These are phyloP conservation scores for Lumnitzera racemosa DNA, from an alignment of 345 rosid species.

Conservation along the genomic window DNA sequence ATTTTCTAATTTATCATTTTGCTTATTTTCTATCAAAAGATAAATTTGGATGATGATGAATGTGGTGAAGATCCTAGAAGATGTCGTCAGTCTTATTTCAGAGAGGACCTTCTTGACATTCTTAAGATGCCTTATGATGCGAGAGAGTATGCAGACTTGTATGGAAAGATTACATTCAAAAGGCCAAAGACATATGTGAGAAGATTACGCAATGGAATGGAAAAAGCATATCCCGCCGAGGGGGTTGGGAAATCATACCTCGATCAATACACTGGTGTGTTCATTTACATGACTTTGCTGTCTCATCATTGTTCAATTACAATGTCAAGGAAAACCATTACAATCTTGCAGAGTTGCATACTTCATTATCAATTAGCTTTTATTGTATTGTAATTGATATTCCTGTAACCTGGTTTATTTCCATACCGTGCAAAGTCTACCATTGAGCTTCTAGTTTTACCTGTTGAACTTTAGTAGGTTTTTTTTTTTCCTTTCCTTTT, in stretches of 20 bases:
- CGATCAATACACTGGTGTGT: conserved; percentile 37
- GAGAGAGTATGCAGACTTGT: conserved; percentile 27
- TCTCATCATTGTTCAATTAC: not conserved
- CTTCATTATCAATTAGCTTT: too few relatives aligned
- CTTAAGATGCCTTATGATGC: conserved; percentile 44
- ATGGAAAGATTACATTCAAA: conserved; percentile 8
- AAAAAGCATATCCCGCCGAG: conserved; percentile 4
- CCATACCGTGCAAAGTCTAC: too few relatives aligned
- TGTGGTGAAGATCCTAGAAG: conserved; percentile 3
- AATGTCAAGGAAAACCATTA: not conserved
- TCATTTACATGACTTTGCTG: not conserved
- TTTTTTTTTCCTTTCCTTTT: too few relatives aligned
- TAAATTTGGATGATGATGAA: conserved; percentile 15
- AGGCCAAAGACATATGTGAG: conserved; percentile 15
- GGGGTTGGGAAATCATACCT: conserved; percentile 37
- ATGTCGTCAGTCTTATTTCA: conserved; percentile 25
- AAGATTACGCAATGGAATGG: conserved; percentile 32
- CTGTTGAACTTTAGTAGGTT: too few relatives aligned
- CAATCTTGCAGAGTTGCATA: too few relatives aligned
- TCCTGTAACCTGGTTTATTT: too few relatives aligned
- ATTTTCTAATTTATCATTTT: not conserved
- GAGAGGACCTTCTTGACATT: conserved; percentile 34
- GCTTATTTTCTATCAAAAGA: conserved; percentile 11
- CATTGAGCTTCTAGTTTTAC: too few relatives aligned
- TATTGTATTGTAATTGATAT: too few relatives aligned